These are phyloP conservation scores for Sedum album DNA, from an alignment of 164 flowering plant species.

Conservation along the genomic window DNA sequence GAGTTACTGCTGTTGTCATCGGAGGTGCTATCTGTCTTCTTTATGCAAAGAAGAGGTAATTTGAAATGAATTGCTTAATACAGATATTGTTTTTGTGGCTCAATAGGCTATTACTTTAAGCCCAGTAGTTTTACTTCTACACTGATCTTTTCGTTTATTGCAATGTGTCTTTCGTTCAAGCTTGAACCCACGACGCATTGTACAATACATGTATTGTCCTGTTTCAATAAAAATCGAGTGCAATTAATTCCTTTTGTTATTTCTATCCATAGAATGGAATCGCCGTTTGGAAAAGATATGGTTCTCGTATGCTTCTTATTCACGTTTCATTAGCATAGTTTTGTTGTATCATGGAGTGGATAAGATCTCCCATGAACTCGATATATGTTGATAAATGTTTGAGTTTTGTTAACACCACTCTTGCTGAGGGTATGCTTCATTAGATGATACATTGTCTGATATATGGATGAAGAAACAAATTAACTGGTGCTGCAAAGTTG, in stretches of 20 bases:
- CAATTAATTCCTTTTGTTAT: background rate
- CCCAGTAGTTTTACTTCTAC: background rate
- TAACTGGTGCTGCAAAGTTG: too few species aligned
- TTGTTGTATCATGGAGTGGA: background rate
- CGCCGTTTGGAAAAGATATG: background rate
- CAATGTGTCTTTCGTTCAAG: background rate
- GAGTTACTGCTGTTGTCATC: too few species aligned
- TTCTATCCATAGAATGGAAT: background rate
- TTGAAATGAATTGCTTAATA: background rate
- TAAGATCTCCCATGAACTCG: background rate
- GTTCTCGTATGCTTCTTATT: background rate
- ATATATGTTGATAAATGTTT: background rate
- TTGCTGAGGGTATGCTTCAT: background rate
- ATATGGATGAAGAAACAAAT: too few species aligned
- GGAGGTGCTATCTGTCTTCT: constrained; percentile 23
- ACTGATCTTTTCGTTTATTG: background rate
- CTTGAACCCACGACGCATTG: background rate
- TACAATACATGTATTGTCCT: background rate
- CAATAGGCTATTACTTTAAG: constrained; percentile 13
- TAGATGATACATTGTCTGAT: background rate
- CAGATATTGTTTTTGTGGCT: constrained; percentile 18
- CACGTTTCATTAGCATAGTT: background rate
- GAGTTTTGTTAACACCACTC: background rate
- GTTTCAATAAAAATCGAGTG: background rate
- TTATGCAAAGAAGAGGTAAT: constrained; percentile 19